These are phyloP conservation scores for Pythium insidiosum DNA, from an alignment of 352 stramenopile genomes.

Conservation along the genomic window DNA sequence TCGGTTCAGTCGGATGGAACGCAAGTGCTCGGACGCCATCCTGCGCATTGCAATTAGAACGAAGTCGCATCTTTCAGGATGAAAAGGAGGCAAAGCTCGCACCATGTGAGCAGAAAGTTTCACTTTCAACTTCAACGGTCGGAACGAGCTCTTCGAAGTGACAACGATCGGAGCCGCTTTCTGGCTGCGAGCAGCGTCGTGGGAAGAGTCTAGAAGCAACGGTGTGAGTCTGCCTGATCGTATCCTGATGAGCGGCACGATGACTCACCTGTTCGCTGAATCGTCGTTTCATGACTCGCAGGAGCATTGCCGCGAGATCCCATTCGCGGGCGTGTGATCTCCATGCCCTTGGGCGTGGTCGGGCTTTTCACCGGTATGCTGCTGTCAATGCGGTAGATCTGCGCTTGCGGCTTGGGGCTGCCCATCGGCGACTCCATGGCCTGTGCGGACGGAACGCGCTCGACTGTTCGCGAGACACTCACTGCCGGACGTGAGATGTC, in stretches of 20 bases:
- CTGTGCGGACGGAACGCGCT: constrained; percentile 39
- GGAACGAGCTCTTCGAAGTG: constrained; percentile 54
- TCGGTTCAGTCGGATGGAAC: constrained; percentile 74
- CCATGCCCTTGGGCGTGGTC: constrained; percentile 38
- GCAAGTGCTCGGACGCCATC: constrained; percentile 70
- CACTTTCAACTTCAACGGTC: constrained; percentile 77
- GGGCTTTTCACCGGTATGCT: constrained; percentile 31
- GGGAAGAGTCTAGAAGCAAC: not conserved
- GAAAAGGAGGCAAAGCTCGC: too few relatives aligned
- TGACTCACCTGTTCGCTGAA: too few relatives aligned
- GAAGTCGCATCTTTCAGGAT: too few relatives aligned
- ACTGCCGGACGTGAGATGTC: constrained; percentile 34
- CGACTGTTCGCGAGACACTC: constrained; percentile 43
- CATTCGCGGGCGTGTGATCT: constrained; percentile 74
- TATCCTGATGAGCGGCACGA: too few relatives aligned
- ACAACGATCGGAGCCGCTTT: constrained; percentile 41
- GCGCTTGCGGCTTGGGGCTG: constrained; percentile 16
- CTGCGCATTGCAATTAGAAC: constrained; percentile 12
- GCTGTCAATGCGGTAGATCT: constrained; percentile 66
- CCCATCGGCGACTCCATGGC: constrained; percentile 22
- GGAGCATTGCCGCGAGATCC: constrained; percentile 31
- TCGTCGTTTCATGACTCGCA: too few relatives aligned
- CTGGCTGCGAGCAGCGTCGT: constrained; percentile 22
- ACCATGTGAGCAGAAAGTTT: constrained; percentile 83
- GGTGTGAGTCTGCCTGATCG: too few relatives aligned